Evolutionary conservation across 805 yeast genomes (phyloP).

Genomic region (Lipomyces kockii): DNA sequence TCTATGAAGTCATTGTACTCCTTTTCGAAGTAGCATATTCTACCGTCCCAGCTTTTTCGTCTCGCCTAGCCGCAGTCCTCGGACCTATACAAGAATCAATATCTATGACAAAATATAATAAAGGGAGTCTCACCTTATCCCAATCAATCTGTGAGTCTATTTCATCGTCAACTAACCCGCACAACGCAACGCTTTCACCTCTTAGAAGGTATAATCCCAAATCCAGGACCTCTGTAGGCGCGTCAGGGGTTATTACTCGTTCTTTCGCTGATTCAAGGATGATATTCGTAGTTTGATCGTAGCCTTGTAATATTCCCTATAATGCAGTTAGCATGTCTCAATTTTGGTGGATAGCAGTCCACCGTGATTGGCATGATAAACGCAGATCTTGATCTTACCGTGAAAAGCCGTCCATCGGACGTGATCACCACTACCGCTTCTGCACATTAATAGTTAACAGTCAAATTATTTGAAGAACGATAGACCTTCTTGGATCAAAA

Average conservation of each 20-base stretch:
- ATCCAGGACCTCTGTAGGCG: conserved; percentile 36
- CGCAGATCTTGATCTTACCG: conserved; percentile 18
- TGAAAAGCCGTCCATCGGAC: conserved; percentile 40
- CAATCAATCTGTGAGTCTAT: conserved; percentile 38
- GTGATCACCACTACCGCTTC: conserved; percentile 39
- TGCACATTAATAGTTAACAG: conserved; percentile 5
- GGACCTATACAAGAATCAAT: conserved; percentile 20
- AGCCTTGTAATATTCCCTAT: conserved; percentile 40
- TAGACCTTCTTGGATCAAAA: not conserved
- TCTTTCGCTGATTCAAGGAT: conserved; percentile 36
- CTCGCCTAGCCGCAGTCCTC: conserved; percentile 27
- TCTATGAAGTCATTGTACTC: not conserved
- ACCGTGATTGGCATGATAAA: not conserved
- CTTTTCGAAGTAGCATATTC: not conserved
- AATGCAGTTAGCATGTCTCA: not conserved
- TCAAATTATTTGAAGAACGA: not conserved
- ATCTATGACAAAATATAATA: not conserved
- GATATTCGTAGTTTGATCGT: conserved; percentile 39
- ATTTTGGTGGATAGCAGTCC: not conserved
- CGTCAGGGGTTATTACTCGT: conserved; percentile 37
- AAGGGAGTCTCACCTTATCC: conserved; percentile 36
- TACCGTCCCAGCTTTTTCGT: conserved; percentile 20
- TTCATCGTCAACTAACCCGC: conserved; percentile 39
- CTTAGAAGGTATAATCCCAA: conserved; percentile 38
- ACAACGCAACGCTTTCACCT: conserved; percentile 40